A percentile compares a stretch with the other conserved stretches of the same genome.
phyloP scores from a whole-genome alignment of 2,329 filamentous ascomycete genomes.

The Pochonia chlamydosporia region DNA sequence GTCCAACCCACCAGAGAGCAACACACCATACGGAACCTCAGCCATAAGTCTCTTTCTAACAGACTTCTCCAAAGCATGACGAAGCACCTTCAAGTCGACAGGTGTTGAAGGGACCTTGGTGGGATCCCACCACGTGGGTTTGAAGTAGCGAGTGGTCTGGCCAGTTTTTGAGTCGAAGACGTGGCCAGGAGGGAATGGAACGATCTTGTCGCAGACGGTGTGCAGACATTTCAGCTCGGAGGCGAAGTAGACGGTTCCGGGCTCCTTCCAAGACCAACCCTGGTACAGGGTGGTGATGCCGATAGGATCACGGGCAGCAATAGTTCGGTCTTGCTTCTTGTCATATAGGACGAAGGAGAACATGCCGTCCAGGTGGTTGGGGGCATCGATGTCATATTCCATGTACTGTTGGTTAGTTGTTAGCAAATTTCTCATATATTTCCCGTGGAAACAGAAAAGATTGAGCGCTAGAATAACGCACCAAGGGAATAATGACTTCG shows the following conservation, averaged over 20 bases:
- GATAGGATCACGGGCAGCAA: constrained; percentile 93
- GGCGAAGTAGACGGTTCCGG: constrained; percentile 86
- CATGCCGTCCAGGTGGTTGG: constrained; percentile 95
- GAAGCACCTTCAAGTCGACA: constrained; percentile 75
- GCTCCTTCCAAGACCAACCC: constrained; percentile 79
- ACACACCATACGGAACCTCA: constrained; percentile 93
- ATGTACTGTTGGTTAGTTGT: constrained; percentile 58
- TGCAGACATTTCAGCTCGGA: constrained; percentile 93
- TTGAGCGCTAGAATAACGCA: constrained; percentile 40
- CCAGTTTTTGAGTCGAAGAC: constrained; percentile 92
- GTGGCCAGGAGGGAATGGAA: constrained; percentile 90
- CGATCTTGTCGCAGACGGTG: constrained; percentile 91
- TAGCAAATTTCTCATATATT: neutral
- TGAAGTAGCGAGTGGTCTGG: constrained; percentile 78
- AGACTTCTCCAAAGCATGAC: constrained; percentile 78
- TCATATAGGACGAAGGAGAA: constrained; percentile 99
- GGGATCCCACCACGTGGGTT: constrained; percentile 89
- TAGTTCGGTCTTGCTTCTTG: constrained; percentile 84
- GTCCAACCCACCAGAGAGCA: constrained; percentile 91
- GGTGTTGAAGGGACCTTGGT: constrained; percentile 71
- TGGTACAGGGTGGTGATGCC: constrained; percentile 97
- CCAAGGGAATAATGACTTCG: constrained; percentile 96
- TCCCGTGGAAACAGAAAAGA: neutral
- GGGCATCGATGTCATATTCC: constrained; percentile 85
- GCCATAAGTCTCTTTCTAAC: constrained; percentile 98